A percentile compares a stretch with the other conserved stretches of the same genome.
Evolutionary conservation across 2,329 filamentous ascomycete genomes (phyloP).

Genomic region (Xylariaceae sp.): DNA sequence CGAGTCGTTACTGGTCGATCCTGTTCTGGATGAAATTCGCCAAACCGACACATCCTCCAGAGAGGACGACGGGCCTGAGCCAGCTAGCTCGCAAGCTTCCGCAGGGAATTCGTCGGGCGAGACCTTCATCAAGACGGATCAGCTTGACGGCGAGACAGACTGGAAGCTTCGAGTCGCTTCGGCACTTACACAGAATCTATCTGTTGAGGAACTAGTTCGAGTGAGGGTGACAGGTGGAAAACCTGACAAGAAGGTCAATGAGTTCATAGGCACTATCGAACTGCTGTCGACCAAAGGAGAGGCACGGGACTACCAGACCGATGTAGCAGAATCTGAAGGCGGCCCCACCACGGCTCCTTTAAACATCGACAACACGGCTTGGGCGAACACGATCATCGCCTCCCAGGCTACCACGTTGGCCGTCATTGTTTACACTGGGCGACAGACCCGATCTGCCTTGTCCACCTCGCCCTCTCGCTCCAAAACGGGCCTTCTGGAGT

Average conservation of each 20-base stretch:
- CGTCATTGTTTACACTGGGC: slow-evolving; percentile 88
- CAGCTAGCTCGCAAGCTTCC: slow-evolving; percentile 22
- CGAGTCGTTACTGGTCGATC: slow-evolving; percentile 35
- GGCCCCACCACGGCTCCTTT: slow-evolving; percentile 59
- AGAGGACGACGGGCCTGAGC: slow-evolving; percentile 26
- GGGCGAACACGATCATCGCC: slow-evolving; percentile 95
- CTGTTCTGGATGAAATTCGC: slow-evolving; percentile 17
- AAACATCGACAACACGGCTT: slow-evolving; percentile 94
- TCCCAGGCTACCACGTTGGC: slow-evolving; percentile 85
- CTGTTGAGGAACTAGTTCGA: slow-evolving; percentile 62
- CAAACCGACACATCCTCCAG: slow-evolving; percentile 23
- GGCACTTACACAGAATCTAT: slow-evolving; percentile 72
- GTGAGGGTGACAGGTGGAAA: slow-evolving; percentile 74
- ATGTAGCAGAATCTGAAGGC: too few species aligned
- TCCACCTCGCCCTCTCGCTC: slow-evolving; percentile 88
- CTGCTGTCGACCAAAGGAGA: slow-evolving; percentile 50
- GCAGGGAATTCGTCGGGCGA: slow-evolving; percentile 57
- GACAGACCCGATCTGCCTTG: slow-evolving; percentile 86
- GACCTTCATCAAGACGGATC: slow-evolving; percentile 94
- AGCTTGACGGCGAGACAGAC: slow-evolving; percentile 94
- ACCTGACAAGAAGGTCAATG: slow-evolving; percentile 88
- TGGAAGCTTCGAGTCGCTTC: slow-evolving; percentile 94
- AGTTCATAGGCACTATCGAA: slow-evolving; percentile 86
- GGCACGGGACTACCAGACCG: slow-evolving; percentile 36
- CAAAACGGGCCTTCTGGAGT: slow-evolving; percentile 87